Evolutionary conservation across 1,139 yeast genomes (phyloP).

Genomic region (Blastobotrys arbuscula): DNA sequence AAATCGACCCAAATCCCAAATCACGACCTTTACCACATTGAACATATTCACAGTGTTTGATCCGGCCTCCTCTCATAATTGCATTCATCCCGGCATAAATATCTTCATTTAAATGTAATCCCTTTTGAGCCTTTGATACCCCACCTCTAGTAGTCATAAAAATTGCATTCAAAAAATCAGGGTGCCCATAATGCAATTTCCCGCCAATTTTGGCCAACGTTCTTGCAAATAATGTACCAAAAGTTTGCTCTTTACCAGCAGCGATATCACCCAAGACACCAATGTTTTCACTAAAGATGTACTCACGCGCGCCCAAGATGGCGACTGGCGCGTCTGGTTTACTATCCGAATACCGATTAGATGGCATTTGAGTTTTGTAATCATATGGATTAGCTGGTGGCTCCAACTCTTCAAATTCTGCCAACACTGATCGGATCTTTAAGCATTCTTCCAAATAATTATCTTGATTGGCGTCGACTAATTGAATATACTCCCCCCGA

Average conservation of each 20-base stretch:
- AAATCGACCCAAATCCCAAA: conserved; percentile 76
- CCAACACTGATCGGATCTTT: conserved; percentile 67
- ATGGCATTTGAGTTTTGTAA: background rate
- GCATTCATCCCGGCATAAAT: conserved; percentile 91
- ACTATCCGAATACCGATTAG: conserved; percentile 6
- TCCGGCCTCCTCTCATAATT: conserved; percentile 72
- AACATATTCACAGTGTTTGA: conserved; percentile 80
- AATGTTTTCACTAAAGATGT: conserved; percentile 77
- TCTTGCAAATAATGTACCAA: conserved; percentile 84
- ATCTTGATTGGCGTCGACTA: conserved; percentile 85
- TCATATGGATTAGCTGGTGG: conserved; percentile 28
- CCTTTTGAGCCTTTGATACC: conserved; percentile 80
- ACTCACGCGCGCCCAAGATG: conserved; percentile 82
- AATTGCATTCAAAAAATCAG: conserved; percentile 77
- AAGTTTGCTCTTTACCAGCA: conserved; percentile 90
- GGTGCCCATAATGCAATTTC: conserved; percentile 87
- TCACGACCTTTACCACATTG: conserved; percentile 94
- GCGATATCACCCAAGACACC: conserved; percentile 90
- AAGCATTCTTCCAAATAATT: conserved; percentile 81
- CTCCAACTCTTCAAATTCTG: conserved; percentile 68
- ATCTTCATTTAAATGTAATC: conserved; percentile 82
- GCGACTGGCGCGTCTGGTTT: conserved; percentile 60
- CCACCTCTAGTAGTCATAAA: conserved; percentile 93
- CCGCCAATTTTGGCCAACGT: conserved; percentile 84
- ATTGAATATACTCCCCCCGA: conserved; percentile 83